These are phyloP conservation scores for Epichloe bromicola DNA, from an alignment of 2,329 filamentous ascomycete species.

Conservation along the genomic window DNA sequence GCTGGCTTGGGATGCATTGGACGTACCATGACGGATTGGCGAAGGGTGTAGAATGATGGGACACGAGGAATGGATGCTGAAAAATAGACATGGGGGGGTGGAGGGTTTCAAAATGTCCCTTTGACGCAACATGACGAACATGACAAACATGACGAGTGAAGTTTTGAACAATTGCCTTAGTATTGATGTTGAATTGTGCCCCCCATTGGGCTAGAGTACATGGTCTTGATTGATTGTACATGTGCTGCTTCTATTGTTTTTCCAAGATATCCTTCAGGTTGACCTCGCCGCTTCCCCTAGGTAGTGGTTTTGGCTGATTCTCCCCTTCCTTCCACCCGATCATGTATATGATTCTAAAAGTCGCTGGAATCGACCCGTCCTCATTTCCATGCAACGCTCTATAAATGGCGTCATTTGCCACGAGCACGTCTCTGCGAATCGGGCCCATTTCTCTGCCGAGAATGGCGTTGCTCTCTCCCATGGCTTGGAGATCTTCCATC, in stretches of 20 bases:
- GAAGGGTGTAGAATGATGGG: conserved; percentile 42
- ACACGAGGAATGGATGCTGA: not conserved
- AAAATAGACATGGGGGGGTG: not conserved
- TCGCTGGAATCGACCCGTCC: conserved; percentile 68
- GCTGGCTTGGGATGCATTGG: conserved; percentile 85
- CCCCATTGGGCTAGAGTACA: not conserved
- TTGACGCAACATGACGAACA: not conserved
- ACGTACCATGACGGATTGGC: conserved; percentile 90
- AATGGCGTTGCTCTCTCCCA: conserved; percentile 91
- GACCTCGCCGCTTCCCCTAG: conserved; percentile 78
- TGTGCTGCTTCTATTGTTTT: conserved; percentile 22
- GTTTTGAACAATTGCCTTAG: not conserved
- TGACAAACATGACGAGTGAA: not conserved
- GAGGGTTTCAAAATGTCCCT: too few species aligned
- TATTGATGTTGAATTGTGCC: not conserved
- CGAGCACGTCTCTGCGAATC: conserved; percentile 68
- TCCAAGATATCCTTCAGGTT: conserved; percentile 73
- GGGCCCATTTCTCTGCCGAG: conserved; percentile 69
- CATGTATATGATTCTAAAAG: conserved; percentile 94
- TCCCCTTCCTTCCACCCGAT: conserved; percentile 91
- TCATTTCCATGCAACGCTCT: conserved; percentile 72
- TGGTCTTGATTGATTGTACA: not conserved
- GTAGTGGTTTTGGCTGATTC: conserved; percentile 65
- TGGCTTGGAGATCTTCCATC: conserved; percentile 88
- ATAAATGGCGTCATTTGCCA: conserved; percentile 85